phyloP scores from a whole-genome alignment of 1,139 yeast genomes.

The Zygosaccharomyces sapae region DNA sequence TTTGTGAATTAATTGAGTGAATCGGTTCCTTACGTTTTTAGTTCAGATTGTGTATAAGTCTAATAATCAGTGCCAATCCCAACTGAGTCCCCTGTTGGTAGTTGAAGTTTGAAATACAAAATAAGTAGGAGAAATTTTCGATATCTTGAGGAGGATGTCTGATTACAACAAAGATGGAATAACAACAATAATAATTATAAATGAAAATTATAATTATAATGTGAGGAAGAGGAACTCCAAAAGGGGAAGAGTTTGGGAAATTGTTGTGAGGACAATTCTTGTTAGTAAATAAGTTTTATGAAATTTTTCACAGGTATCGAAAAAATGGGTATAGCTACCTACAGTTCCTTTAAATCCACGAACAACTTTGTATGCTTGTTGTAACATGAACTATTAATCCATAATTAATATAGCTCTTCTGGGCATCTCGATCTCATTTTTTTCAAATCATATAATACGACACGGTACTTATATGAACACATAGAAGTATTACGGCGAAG shows the following conservation, averaged over 20 bases:
- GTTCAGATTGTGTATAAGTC: not conserved
- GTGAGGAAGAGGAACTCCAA: constrained; percentile 11
- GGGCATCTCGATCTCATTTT: not conserved
- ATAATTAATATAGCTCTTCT: not conserved
- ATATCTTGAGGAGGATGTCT: not conserved
- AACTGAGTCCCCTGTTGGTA: constrained; percentile 5
- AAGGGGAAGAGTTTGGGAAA: constrained; percentile 16
- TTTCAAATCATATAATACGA: not conserved
- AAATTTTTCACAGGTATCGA: not conserved
- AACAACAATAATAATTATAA: not conserved
- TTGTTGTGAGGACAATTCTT: constrained; percentile 10
- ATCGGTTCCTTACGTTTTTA: not conserved
- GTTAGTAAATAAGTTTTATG: constrained; percentile 11
- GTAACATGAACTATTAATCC: not conserved
- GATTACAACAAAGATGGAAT: not conserved
- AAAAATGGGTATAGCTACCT: constrained; percentile 5
- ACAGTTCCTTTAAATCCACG: constrained; percentile 6
- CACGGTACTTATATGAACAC: not conserved
- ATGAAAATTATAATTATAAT: not conserved
- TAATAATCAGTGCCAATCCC: not conserved
- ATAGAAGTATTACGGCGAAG: not conserved
- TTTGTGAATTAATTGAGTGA: not conserved
- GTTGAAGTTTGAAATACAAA: constrained; percentile 1
- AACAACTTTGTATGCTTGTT: not conserved
- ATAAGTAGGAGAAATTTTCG: not conserved